Base-by-base conservation (phyloP, 345 rosid species). In the Populus tremula region DNA sequence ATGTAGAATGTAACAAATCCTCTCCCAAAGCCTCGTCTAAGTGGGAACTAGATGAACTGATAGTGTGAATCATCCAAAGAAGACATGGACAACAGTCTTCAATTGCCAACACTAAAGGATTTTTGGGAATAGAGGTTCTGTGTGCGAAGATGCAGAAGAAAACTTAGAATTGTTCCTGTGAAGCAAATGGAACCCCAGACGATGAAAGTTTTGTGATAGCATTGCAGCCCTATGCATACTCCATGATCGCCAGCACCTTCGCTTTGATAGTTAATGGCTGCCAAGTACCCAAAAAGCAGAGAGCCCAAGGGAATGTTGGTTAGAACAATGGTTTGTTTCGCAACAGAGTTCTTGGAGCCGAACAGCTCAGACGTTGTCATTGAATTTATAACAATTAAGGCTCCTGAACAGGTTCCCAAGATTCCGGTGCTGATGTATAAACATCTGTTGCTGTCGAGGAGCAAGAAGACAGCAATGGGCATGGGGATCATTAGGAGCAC, bases 131-230 rank as follows among this genome's bases (percentile, higher is more conserved):
- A 39, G 17, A n/a, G 4, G 54, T 36, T 71, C 25, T 53, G 47
- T 0, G n/a, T 69, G 53, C 78, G 74, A 47, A 72, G 75, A 39
- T 81, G 73, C 27, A 81, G 18, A 64, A 67, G 8, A 27, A 80
- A 43, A 61, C 84, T 81, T 11, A 84, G 62, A 39, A 72, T 2
- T 2, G 78, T 62, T 41, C 75, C 84, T 43, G 72, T 2, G 21
- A 71, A 69, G 11, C 73, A 78, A 61, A 78, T 13, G 17, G 54
- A 84, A 35, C 82, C 84, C 86, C 82, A 81, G 29, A 69, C 64
- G 14, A 69, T 33, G 63, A 81, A 75, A 49, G 79, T 80, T 21
- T 59, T 43, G 16, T 65, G 62, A 64, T 54, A 74, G 49, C 76
- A 84, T 53, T 77, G 56, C 17, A 71, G 23, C 41, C 84, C 80